A percentile compares a stretch with the other conserved stretches of the same genome.
Conservation (phyloP, 1,139 yeast species). For the Blastobotrys aristatus region DNA sequence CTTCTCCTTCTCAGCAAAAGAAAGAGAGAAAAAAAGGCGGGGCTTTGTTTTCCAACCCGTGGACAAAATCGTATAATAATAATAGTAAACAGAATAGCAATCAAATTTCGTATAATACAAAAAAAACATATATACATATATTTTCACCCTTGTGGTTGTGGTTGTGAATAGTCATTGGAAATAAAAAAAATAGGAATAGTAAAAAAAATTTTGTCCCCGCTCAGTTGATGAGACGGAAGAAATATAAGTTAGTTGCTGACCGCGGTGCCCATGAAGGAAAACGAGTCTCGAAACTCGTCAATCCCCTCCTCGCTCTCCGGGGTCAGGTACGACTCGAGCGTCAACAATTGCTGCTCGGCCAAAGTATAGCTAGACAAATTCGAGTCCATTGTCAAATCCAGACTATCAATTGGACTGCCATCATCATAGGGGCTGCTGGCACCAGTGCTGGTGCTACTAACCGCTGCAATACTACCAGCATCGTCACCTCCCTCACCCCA, state of each 20-base stretch:
- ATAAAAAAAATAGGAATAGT: no score
- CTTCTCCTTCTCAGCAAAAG: no score
- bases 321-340: slow-evolving; percentile 25
- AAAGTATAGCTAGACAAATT: slow-evolving; percentile 5
- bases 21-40: no score
- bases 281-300: slow-evolving; percentile 7
- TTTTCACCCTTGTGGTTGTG: no score
- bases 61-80: no score
- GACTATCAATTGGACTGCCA: slow-evolving; percentile 9
- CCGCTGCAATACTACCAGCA: neutral
- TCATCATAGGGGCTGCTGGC: slow-evolving; percentile 15
- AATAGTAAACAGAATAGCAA: no score
- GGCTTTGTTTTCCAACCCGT: no score
- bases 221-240: neutral
- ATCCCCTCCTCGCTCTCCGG: slow-evolving; percentile 24
- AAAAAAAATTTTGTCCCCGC: neutral
- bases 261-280: neutral
- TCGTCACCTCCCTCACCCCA: slow-evolving; percentile 5
- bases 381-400: slow-evolving; percentile 5
- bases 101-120: neutral
- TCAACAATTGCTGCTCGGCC: slow-evolving; percentile 13
- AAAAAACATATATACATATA: no score
- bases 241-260: neutral
- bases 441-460: neutral
- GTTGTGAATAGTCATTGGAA: neutral